Percentiles rank a stretch among this genome's conserved stretches.
These are phyloP conservation scores for Cytospora mali DNA, from an alignment of 2,329 filamentous ascomycete genomes.

Conservation along the genomic window DNA sequence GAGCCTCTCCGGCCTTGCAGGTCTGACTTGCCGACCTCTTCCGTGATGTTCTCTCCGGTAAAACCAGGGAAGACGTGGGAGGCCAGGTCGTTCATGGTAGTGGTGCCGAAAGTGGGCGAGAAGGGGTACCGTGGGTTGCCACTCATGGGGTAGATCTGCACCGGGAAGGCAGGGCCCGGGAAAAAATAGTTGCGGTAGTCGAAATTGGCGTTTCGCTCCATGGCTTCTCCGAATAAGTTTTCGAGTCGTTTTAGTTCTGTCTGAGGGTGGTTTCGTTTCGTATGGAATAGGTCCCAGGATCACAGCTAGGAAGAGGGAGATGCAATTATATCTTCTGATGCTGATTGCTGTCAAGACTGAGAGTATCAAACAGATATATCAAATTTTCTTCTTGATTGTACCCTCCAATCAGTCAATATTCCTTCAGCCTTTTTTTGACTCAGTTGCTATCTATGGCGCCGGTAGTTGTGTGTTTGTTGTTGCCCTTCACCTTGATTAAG, in stretches of 20 bases:
- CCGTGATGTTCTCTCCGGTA: background rate
- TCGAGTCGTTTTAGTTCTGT: background rate
- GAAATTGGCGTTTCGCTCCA: conserved; percentile 15
- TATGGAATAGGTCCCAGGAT: no score
- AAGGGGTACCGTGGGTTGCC: conserved; percentile 18
- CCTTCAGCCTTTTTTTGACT: background rate
- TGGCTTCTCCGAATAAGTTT: background rate
- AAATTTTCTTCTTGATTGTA: background rate
- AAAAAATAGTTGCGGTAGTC: conserved; percentile 18
- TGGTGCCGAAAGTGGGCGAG: background rate
- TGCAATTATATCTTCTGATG: background rate
- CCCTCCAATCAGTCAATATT: background rate
- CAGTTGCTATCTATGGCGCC: background rate
- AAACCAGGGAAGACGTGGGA: background rate
- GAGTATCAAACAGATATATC: background rate
- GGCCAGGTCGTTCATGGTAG: background rate
- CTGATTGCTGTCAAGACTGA: background rate
- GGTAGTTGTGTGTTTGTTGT: background rate
- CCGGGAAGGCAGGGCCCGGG: conserved; percentile 8
- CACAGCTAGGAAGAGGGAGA: background rate
- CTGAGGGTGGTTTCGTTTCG: background rate
- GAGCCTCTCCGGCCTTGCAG: background rate
- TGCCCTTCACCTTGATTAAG: background rate
- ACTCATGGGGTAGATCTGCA: conserved; percentile 11
- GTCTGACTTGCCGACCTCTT: background rate